Conservation (phyloP, 2,329 filamentous ascomycete genomes). For the Albifimbria verrucaria region DNA sequence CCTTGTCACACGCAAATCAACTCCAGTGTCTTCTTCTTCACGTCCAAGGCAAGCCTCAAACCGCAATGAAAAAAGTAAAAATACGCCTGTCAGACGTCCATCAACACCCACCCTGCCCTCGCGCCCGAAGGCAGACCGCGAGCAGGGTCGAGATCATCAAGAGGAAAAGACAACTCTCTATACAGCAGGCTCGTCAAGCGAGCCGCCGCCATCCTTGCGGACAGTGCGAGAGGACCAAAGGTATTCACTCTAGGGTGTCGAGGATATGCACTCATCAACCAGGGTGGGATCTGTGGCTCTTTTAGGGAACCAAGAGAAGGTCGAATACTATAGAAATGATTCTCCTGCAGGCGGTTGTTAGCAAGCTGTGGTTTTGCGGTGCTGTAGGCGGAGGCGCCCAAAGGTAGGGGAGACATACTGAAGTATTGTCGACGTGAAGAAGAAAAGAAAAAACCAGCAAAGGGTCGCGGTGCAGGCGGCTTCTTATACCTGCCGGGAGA, state of each 20-base stretch:
- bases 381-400: constrained; percentile 3
- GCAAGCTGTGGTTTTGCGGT: constrained; percentile 7
- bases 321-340: constrained; percentile 99
- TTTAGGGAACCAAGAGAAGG: constrained; percentile 87
- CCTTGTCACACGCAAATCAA: background rate
- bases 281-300: constrained; percentile 92
- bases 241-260: constrained; percentile 85
- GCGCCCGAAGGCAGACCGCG: constrained; percentile 73
- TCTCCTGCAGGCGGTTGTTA: constrained; percentile 50
- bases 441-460: constrained; percentile 44
- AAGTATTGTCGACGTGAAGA: constrained; percentile 63
- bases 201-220: constrained; percentile 58
- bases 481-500: constrained; percentile 38
- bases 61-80: constrained; percentile 52
- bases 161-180: constrained; percentile 66
- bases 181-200: constrained; percentile 49
- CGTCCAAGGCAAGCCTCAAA: constrained; percentile 41
- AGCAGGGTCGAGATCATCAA: constrained; percentile 88
- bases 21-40: constrained; percentile 44
- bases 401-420: constrained; percentile 39
- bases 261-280: constrained; percentile 90
- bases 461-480: constrained; percentile 22
- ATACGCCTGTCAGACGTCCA: constrained; percentile 83
- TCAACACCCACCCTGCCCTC: constrained; percentile 75
- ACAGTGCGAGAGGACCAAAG: constrained; percentile 56